Percentiles rank a stretch among this genome's conserved stretches.
Conservation (phyloP, 2,329 filamentous ascomycete genomes). For the Ophiocordyceps camponoti-rufipedis region DNA sequence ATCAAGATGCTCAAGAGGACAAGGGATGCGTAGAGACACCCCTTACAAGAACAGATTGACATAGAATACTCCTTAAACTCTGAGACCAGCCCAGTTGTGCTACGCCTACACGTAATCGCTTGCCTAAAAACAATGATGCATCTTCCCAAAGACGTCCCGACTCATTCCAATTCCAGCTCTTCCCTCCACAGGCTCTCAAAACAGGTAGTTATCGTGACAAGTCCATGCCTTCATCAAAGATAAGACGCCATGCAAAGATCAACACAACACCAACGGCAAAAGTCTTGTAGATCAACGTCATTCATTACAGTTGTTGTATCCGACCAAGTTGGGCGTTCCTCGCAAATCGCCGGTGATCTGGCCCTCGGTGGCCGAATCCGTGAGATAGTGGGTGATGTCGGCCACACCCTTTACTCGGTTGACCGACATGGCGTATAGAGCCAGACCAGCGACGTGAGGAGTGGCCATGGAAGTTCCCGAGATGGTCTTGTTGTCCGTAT, state of each 20-base stretch:
- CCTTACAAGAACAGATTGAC: too few species aligned
- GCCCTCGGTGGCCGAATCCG: constrained; percentile 20
- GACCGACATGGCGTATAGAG: constrained; percentile 25
- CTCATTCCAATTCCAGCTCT: too few species aligned
- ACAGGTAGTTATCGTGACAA: too few species aligned
- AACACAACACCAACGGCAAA: not conserved
- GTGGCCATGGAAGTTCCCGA: constrained; percentile 47
- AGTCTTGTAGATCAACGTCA: not conserved
- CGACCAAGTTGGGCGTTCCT: constrained; percentile 27
- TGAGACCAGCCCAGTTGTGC: too few species aligned
- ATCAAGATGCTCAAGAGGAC: too few species aligned
- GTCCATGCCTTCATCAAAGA: not conserved
- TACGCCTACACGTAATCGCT: too few species aligned
- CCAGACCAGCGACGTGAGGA: constrained; percentile 42
- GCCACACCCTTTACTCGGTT: constrained; percentile 14
- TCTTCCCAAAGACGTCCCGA: too few species aligned
- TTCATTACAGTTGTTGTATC: constrained; percentile 25
- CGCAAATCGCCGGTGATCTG: constrained; percentile 19
- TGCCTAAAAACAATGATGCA: too few species aligned
- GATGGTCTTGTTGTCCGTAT: constrained; percentile 24
- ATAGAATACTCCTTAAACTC: too few species aligned
- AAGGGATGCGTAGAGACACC: too few species aligned
- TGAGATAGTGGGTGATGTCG: constrained; percentile 23
- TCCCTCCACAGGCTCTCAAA: too few species aligned
- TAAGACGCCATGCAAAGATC: not conserved